phyloP scores from a whole-genome alignment of 345 rosid genomes.

The Viola odorata region DNA sequence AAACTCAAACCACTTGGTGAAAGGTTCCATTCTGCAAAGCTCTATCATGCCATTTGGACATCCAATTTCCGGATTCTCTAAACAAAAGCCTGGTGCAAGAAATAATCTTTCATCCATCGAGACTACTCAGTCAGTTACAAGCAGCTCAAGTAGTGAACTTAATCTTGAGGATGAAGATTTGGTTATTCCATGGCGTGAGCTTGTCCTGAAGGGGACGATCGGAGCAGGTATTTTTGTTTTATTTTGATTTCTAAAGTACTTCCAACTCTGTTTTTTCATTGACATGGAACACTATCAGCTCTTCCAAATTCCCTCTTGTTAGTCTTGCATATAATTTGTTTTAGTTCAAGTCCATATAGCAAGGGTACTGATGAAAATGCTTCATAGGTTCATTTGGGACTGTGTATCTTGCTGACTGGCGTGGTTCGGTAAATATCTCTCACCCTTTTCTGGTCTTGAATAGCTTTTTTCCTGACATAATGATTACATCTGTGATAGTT shows the following conservation, averaged over 20 bases:
- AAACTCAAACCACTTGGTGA: conserved; percentile 5
- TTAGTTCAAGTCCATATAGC: conserved; percentile 7
- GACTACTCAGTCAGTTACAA: conserved; percentile 6
- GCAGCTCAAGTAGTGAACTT: conserved; percentile 17
- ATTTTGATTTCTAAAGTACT: conserved; percentile 5
- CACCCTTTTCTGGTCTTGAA: neutral
- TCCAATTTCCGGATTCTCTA: conserved; percentile 12
- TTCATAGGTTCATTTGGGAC: conserved; percentile 27
- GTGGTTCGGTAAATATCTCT: conserved; percentile 23
- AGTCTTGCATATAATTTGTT: neutral
- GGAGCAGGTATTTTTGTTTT: conserved; percentile 24
- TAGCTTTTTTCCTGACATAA: neutral
- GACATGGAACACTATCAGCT: neutral
- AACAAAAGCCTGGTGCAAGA: conserved; percentile 9
- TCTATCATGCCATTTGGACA: conserved; percentile 9
- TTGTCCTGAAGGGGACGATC: conserved; percentile 17
- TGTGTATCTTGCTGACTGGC: conserved; percentile 28
- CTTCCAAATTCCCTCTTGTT: conserved; percentile 1
- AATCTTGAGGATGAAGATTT: conserved; percentile 23
- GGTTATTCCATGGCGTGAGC: conserved; percentile 23
- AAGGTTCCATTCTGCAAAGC: conserved; percentile 13
- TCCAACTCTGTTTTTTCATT: conserved; percentile 2
- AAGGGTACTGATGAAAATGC: conserved; percentile 6
- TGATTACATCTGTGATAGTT: too few relatives aligned
- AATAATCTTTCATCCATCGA: conserved; percentile 11